Percentiles rank a stretch among this genome's conserved stretches.
These are phyloP conservation scores for Aspergillus sp. DNA, from an alignment of 2,329 filamentous ascomycete species.

Conservation along the genomic window DNA sequence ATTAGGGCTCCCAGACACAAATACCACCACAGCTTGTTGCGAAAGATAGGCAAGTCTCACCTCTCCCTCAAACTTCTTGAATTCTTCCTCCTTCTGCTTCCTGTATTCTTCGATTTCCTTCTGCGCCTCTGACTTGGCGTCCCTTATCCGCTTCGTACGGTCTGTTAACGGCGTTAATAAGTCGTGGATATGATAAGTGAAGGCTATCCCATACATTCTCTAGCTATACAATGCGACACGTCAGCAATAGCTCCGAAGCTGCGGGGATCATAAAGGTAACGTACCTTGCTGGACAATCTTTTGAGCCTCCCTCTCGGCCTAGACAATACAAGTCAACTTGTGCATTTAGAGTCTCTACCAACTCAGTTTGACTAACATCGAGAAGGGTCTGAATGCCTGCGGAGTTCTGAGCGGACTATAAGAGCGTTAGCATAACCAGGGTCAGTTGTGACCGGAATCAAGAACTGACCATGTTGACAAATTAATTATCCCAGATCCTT, in stretches of 20 bases:
- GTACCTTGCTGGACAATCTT: constrained; percentile 98
- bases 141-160: constrained; percentile 95
- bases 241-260: constrained; percentile 25
- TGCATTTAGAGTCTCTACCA: not conserved
- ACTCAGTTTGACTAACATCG: constrained; percentile 69
- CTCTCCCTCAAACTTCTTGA: constrained; percentile 89
- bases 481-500: constrained; percentile 14
- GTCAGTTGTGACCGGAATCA: constrained; percentile 5
- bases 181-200: not conserved
- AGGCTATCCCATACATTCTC: constrained; percentile 71
- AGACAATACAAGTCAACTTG: constrained; percentile 20
- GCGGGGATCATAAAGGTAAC: constrained; percentile 26
- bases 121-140: constrained; percentile 94
- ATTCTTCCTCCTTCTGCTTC: constrained; percentile 88
- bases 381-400: constrained; percentile 98
- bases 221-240: constrained; percentile 59
- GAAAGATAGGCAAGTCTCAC: constrained; percentile 45
- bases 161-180: constrained; percentile 54
- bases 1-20: not conserved
- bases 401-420: constrained; percentile 95
- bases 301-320: constrained; percentile 98
- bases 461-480: constrained; percentile 35
- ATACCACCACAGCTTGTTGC: not conserved
- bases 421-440: constrained; percentile 16
- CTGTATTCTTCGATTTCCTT: constrained; percentile 96